These are phyloP conservation scores for Blastobotrys peoriensis DNA, from an alignment of 805 yeast species.

Conservation along the genomic window DNA sequence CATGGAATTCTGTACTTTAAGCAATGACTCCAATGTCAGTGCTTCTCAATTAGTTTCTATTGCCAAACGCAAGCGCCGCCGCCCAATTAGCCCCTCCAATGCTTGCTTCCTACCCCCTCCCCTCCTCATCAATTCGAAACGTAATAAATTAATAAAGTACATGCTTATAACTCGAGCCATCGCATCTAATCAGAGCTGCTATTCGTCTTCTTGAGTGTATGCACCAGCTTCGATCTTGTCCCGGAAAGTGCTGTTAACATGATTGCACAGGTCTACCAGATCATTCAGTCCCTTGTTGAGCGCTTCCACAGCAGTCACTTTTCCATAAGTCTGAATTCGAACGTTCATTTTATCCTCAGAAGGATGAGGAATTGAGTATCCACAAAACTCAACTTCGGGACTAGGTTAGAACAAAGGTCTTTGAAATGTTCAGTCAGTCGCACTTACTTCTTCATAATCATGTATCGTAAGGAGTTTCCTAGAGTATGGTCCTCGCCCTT, in stretches of 20 bases:
- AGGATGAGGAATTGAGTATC: slow-evolving; percentile 98
- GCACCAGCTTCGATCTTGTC: slow-evolving; percentile 57
- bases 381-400: slow-evolving; percentile 97
- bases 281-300: slow-evolving; percentile 87
- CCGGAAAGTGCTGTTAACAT: slow-evolving; percentile 71
- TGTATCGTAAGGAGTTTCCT: slow-evolving; percentile 88
- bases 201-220: slow-evolving; percentile 25
- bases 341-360: slow-evolving; percentile 84
- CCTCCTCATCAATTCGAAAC: too few relatives aligned
- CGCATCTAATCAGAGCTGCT: too few relatives aligned
- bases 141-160: too few relatives aligned
- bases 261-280: slow-evolving; percentile 73
- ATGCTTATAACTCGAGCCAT: too few relatives aligned
- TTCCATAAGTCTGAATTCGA: slow-evolving; percentile 89
- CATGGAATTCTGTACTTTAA: too few relatives aligned
- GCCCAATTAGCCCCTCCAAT: too few relatives aligned
- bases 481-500: slow-evolving; percentile 92
- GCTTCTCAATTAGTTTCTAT: too few relatives aligned
- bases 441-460: slow-evolving; percentile 78
- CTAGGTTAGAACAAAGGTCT: slow-evolving; percentile 15
- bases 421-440: too few relatives aligned
- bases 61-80: too few relatives aligned
- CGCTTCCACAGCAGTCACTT: slow-evolving; percentile 84
- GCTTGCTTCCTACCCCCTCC: too few relatives aligned
- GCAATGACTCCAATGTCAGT: too few relatives aligned